Evolutionary conservation across 73 alveolate species (phyloP), one percentile per base, ranked within the genome.

Genomic region (Tetrahymena borealis): DNA sequence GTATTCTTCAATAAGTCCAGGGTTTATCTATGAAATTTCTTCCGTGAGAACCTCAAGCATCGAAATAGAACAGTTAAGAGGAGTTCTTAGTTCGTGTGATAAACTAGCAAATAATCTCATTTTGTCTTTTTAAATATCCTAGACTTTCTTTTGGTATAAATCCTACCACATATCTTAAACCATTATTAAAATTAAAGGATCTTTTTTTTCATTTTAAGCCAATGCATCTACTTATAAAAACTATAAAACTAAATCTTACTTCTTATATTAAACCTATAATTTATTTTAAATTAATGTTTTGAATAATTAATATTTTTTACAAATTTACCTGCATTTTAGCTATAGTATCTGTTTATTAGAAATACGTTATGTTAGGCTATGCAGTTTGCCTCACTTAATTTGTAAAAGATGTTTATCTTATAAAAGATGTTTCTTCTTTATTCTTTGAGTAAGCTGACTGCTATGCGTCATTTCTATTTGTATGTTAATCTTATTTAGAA

Each of bases 1-100:
- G 32, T 79, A 79, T 79, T 79, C 39, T 28, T 92, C 93, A 36
- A 37, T 79, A 38, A 92, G 32, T 39, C 77, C 78, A 32, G 91
- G 78, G 90, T 92, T 79, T 11, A 43, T 43, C 7, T 43, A 13
- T 16, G 18, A 32, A 43, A 43, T 11, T n/a, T 43, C 35, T 43
- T 43, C 79, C 28, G 36, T 10, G 8, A 43, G 18, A 18, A 43
- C 79, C 28, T 43, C 79, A n/a, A 43, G 79, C 79, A 43, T 43
- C 7, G 79, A 43, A n/a, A 43, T 43, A 10, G 79, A 43, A 43
- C 79, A 43, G 28, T 43, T 43, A n/a, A 43, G 33, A 43, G 79
- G 79, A 16, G 79, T 43, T 11, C 79, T 43, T n/a, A 43, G 79
- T 18, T 43, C 79, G 28, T 43, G 79, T 3, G 79, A 43, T 43